Evolutionary conservation across 2,329 filamentous ascomycete genomes (phyloP).

Genomic region (Apiospora hydei): DNA sequence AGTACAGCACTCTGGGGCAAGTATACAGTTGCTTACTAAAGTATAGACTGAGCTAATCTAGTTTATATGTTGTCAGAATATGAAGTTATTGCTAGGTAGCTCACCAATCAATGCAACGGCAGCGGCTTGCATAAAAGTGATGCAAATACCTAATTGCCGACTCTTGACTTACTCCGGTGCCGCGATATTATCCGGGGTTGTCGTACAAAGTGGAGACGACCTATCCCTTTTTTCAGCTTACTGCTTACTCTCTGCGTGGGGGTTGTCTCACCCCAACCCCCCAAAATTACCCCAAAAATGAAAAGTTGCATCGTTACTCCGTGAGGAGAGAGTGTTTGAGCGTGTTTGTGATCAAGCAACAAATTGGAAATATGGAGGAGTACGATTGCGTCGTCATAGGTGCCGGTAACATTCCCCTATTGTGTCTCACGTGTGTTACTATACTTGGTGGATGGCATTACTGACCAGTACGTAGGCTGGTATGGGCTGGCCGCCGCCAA

Average conservation of each 20-base stretch:
- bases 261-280: not conserved
- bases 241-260: not conserved
- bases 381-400: constrained; percentile 58
- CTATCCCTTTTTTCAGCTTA: not conserved
- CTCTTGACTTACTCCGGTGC: not conserved
- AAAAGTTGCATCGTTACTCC: not conserved
- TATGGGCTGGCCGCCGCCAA: constrained; percentile 67
- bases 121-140: not conserved
- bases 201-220: not conserved
- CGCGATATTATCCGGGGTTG: not conserved
- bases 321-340: too few relatives aligned
- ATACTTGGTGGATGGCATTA: not conserved
- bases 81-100: too few relatives aligned
- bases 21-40: not conserved
- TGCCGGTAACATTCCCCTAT: constrained; percentile 52
- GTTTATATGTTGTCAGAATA: not conserved
- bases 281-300: not conserved
- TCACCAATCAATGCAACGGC: too few relatives aligned
- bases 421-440: not conserved
- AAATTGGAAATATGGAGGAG: constrained; percentile 47
- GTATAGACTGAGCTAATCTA: not conserved
- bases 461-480: constrained; percentile 18
- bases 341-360: too few relatives aligned
- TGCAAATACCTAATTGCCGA: not conserved
- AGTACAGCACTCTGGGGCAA: fast-evolving